Conservation (phyloP, 2,329 filamentous ascomycete species). For the Sarocladium strictum region DNA sequence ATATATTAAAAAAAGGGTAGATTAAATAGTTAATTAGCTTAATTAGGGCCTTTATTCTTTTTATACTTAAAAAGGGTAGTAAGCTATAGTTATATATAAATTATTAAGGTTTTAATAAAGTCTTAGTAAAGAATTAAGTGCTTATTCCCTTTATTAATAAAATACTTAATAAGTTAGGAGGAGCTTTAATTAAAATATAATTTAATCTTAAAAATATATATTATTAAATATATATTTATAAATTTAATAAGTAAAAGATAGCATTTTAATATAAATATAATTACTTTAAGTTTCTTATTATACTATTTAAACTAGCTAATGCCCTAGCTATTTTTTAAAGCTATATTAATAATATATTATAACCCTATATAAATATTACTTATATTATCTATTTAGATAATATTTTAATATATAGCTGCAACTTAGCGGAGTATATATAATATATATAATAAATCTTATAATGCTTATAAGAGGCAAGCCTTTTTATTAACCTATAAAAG, state of each 20-base stretch:
- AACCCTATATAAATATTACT: slow-evolving; percentile 4
- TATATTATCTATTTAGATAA: slow-evolving; percentile 9
- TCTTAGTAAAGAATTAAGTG: slow-evolving; percentile 20
- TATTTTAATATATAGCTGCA: slow-evolving; percentile 2
- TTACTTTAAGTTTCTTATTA: slow-evolving; percentile 27
- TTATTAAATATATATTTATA: slow-evolving; percentile 24
- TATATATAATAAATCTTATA: too few species aligned
- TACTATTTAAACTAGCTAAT: slow-evolving; percentile 21
- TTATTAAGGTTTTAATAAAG: slow-evolving; percentile 20
- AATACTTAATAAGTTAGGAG: slow-evolving; percentile 15
- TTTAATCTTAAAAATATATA: slow-evolving; percentile 20
- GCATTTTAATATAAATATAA: slow-evolving; percentile 25
- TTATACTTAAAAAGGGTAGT: slow-evolving; percentile 17
- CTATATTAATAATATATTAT: slow-evolving; percentile 3
- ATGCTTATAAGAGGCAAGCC: too few species aligned
- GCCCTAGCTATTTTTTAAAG: slow-evolving; percentile 13
- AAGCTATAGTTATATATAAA: slow-evolving; percentile 19
- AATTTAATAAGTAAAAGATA: slow-evolving; percentile 27
- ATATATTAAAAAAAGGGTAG: slow-evolving; percentile 14
- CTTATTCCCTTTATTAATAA: slow-evolving; percentile 20
- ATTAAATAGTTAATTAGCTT: slow-evolving; percentile 12
- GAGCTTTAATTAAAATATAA: slow-evolving; percentile 12
- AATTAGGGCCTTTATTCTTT: slow-evolving; percentile 13
- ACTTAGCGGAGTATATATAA: too few species aligned
- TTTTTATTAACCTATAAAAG: too few species aligned